Evolutionary conservation across 768 basidiomycete species (phyloP).

Genomic region (Leucocoprinus sp.): DNA sequence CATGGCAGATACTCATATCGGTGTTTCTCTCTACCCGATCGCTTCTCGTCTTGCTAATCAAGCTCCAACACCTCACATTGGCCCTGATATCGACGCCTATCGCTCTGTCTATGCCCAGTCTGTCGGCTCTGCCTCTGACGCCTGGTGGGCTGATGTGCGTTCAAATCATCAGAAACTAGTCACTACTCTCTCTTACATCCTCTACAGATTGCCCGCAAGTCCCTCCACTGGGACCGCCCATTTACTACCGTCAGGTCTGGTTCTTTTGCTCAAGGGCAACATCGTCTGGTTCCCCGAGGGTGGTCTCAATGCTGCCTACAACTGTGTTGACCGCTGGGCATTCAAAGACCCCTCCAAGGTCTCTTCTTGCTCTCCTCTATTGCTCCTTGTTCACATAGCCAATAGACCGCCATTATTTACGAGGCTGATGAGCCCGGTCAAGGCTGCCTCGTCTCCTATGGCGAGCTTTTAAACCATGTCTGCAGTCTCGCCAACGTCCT

Average conservation of each 20-base stretch:
- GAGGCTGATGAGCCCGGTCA: slow-evolving; percentile 93
- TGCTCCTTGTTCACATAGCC: neutral
- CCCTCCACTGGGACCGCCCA: slow-evolving; percentile 80
- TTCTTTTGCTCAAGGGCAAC: slow-evolving; percentile 75
- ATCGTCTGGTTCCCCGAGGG: slow-evolving; percentile 97
- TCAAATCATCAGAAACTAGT: neutral
- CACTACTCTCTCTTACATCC: slow-evolving; percentile 3
- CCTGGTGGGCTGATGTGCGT: slow-evolving; percentile 81
- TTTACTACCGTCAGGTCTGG: slow-evolving; percentile 85
- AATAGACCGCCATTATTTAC: slow-evolving; percentile 95
- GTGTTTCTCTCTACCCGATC: slow-evolving; percentile 53
- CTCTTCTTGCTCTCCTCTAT: neutral
- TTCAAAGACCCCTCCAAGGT: slow-evolving; percentile 80
- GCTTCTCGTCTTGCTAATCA: slow-evolving; percentile 64
- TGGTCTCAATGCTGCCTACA: slow-evolving; percentile 87
- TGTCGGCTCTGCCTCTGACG: slow-evolving; percentile 68
- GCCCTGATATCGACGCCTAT: slow-evolving; percentile 75
- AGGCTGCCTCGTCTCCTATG: slow-evolving; percentile 69
- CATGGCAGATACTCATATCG: slow-evolving; percentile 29
- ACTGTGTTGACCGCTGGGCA: slow-evolving; percentile 96
- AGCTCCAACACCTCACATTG: slow-evolving; percentile 65
- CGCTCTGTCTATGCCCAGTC: slow-evolving; percentile 56
- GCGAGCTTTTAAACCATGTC: slow-evolving; percentile 85
- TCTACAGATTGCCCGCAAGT: slow-evolving; percentile 58
- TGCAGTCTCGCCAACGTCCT: slow-evolving; percentile 88